A percentile compares a stretch with the other conserved stretches of the same genome.
Conservation (phyloP, 2,329 filamentous ascomycete genomes). For the Penicillium sp. region DNA sequence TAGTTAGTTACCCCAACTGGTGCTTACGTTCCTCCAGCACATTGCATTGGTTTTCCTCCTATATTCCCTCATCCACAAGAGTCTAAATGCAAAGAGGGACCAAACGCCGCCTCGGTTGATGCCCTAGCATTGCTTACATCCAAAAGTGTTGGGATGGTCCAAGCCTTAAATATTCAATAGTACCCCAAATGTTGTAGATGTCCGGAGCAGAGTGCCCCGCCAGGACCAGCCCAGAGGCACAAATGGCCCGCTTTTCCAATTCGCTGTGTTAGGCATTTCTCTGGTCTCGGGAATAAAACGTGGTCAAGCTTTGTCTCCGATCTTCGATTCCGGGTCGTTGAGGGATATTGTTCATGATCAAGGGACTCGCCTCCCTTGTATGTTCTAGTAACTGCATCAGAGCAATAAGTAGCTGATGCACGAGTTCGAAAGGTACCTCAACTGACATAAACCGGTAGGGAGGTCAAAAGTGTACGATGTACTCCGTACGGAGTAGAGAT, state of each 20-base stretch:
- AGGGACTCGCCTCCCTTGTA: background rate
- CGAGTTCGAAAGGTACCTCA: too few relatives aligned
- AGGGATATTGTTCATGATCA: background rate
- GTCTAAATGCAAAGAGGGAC: background rate
- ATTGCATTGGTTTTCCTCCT: background rate
- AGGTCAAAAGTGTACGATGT: too few relatives aligned
- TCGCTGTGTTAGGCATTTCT: too few relatives aligned
- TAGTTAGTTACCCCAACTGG: background rate
- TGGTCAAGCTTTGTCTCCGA: background rate
- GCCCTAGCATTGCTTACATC: background rate
- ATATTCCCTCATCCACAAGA: too few relatives aligned
- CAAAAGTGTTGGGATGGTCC: background rate
- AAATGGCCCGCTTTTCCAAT: conserved; percentile 1
- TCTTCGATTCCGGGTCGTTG: background rate
- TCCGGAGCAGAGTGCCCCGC: conserved; percentile 11
- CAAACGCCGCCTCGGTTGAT: background rate
- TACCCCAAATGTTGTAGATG: background rate
- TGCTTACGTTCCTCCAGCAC: background rate
- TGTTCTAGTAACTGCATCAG: background rate
- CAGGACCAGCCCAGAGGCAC: background rate
- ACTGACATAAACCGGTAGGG: too few relatives aligned
- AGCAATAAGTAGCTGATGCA: too few relatives aligned
- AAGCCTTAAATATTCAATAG: too few relatives aligned
- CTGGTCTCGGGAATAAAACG: background rate
- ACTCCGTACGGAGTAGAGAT: too few relatives aligned